Conservation (phyloP, 148 eudicot species). For the Chenopodium berlandieri region DNA sequence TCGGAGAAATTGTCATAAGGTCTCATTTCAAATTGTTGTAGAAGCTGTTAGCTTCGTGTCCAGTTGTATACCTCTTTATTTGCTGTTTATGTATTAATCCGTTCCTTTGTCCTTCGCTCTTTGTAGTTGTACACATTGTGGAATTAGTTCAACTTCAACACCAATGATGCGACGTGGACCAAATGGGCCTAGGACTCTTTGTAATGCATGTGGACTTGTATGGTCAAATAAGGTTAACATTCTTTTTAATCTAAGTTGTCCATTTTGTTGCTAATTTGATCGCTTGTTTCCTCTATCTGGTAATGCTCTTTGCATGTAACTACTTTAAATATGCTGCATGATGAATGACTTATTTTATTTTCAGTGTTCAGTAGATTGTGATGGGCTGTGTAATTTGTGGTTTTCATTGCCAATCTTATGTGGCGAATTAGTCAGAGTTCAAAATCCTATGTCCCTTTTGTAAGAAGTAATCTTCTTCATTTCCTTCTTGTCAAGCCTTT, state of each 20-base stretch:
- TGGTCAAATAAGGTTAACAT: conserved; percentile 78
- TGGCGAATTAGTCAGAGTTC: background rate
- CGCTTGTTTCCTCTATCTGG: background rate
- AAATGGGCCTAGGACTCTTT: conserved; percentile 80
- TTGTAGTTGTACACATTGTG: conserved; percentile 63
- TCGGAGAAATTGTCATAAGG: background rate
- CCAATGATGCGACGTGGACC: conserved; percentile 96
- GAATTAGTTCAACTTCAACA: conserved; percentile 51
- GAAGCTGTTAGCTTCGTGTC: background rate
- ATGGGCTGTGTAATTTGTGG: background rate
- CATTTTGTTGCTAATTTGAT: background rate
- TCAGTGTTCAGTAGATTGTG: background rate
- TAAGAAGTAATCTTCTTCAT: background rate
- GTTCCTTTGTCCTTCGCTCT: conserved; percentile 2
- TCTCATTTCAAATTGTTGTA: background rate
- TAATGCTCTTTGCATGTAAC: background rate
- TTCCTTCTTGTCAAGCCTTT: background rate
- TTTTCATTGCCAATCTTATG: background rate
- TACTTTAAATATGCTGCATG: background rate
- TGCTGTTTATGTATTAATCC: conserved; percentile 6
- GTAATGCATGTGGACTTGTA: conserved; percentile 85
- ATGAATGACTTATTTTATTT: background rate
- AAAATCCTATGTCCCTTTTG: background rate
- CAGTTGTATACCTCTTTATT: background rate
- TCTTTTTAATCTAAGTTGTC: conserved; percentile 3